These are phyloP conservation scores for Ulvella scutata DNA, from an alignment of 139 green algal species.

Conservation along the genomic window DNA sequence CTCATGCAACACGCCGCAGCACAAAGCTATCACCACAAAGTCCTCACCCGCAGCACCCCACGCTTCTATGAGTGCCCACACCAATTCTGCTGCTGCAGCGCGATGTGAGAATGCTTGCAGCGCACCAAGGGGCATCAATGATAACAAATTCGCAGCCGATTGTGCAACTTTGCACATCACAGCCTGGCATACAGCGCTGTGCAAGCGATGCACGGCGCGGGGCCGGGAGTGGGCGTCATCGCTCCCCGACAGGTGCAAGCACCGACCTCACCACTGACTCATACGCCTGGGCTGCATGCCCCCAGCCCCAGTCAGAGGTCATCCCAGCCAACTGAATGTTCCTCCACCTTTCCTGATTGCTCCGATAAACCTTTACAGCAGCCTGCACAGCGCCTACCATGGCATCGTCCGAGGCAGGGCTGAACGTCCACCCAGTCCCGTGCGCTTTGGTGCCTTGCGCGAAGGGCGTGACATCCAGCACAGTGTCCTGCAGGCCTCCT, in stretches of 20 bases:
- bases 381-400: conserved; percentile 36
- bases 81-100: too few species aligned
- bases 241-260: neutral
- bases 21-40: too few species aligned
- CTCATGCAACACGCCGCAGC: too few species aligned
- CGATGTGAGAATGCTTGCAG: too few species aligned
- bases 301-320: conserved; percentile 52
- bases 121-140: too few species aligned
- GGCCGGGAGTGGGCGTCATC: too few species aligned
- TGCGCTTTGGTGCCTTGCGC: conserved; percentile 9
- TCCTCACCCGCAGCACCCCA: too few species aligned
- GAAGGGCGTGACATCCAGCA: conserved; percentile 60
- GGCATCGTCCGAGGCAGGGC: conserved; percentile 17
- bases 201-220: too few species aligned
- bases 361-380: conserved; percentile 29
- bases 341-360: conserved; percentile 33
- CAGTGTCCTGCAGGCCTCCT: conserved; percentile 68
- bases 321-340: conserved; percentile 40
- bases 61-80: too few species aligned
- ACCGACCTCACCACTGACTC: conserved; percentile 46
- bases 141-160: too few species aligned
- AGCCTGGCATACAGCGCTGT: too few species aligned
- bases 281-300: conserved; percentile 45
- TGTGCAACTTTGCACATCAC: too few species aligned
- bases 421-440: conserved; percentile 60